Base-by-base conservation (phyloP, 106 monocot species). In the Dendrobium catenatum region DNA sequence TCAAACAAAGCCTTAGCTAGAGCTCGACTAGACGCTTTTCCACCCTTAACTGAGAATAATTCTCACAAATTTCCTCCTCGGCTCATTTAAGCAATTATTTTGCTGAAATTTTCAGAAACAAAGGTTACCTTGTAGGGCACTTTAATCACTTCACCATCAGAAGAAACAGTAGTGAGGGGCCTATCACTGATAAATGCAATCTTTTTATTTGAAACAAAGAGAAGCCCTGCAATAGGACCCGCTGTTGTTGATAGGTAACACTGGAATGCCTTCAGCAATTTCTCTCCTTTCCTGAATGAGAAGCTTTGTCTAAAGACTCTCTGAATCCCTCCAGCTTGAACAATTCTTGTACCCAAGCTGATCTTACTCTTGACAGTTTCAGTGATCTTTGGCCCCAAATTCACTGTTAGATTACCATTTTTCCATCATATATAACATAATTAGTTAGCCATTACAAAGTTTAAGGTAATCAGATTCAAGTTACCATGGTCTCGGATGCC, bases 201-300 rank as follows among this genome's bases (percentile, higher is more conserved):
- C 76, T 88, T 88, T 70, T 85, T 64, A 37, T 75, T 84, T 51
- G 88, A 88, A 47, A 88, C 61, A 70, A 85, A 88, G 55, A 88
- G 84, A 17, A 88, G 51, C 1, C 88, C 88, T 7, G 84, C 66
- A 19, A 88, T 88, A 40, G 88, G 88, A 51, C 88, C 88, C 0
- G 79, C 84, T 0, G 88, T 88, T 18, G 88, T 84, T 31, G 84
- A 88, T 9, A 84, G 61, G 77, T 84, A 82, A 24, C 88, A 84
- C 67, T 82, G 81, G 13, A 26, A 84, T 6, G 84, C 87, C 73
- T 84, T 87, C 31, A 76, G 42, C 66, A 87, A 64, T 51, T 59
- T 87, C 77, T 87, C 87, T 42, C 74, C 78, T 75, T 84, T 81
- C 10, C 20, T 29, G 42, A 67, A 64, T 0, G 78, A 75, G 75